phyloP scores from a whole-genome alignment of 345 rosid genomes.

The Draba incana region DNA sequence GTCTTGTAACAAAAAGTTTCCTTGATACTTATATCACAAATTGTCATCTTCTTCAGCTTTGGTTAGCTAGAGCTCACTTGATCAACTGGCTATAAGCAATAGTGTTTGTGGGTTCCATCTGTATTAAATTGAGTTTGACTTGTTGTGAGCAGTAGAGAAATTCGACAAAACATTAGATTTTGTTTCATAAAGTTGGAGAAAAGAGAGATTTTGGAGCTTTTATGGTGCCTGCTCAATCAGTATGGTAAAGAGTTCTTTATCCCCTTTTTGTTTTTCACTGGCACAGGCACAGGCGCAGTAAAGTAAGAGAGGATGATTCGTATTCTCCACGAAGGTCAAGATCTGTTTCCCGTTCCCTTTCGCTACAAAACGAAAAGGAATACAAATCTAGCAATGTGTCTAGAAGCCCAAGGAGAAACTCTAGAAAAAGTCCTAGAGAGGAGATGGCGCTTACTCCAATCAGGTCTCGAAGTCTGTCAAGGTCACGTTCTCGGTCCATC shows the following conservation, averaged over 20 bases:
- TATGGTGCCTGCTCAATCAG: constrained; percentile 61
- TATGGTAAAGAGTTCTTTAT: constrained; percentile 38
- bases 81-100: constrained; percentile 39
- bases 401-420: constrained; percentile 55
- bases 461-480: constrained; percentile 51
- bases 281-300: constrained; percentile 37
- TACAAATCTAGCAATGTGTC: constrained; percentile 49
- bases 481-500: constrained; percentile 55
- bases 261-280: not conserved
- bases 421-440: constrained; percentile 43
- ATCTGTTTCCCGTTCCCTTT: constrained; percentile 61
- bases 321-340: constrained; percentile 56
- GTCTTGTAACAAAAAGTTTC: constrained; percentile 34
- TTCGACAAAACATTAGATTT: constrained; percentile 37
- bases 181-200: constrained; percentile 53
- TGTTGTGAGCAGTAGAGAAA: constrained; percentile 58
- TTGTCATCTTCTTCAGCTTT: constrained; percentile 46
- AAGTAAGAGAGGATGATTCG: constrained; percentile 46
- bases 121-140: constrained; percentile 53
- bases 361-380: constrained; percentile 53
- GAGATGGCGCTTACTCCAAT: constrained; percentile 48
- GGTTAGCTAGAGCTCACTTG: constrained; percentile 20
- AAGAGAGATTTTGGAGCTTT: constrained; percentile 61
- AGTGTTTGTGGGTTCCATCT: constrained; percentile 5
- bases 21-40: constrained; percentile 43